Evolutionary conservation across 208 protist species (phyloP).

Genomic region (Blastocrithidia nonstop): DNA sequence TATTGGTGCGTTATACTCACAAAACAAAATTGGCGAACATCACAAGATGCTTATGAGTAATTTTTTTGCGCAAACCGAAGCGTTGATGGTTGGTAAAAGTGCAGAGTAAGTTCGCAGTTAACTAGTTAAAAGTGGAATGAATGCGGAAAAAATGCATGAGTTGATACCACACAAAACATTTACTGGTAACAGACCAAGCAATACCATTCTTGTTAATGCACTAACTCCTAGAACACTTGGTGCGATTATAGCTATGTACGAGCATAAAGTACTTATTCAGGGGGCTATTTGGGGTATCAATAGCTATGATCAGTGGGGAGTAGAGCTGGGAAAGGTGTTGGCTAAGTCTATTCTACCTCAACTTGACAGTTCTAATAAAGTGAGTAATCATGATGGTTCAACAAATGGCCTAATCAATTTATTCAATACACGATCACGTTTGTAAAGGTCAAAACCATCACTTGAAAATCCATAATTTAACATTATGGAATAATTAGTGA

Average conservation of each 20-base stretch:
- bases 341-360: conserved; percentile 93
- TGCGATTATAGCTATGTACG: conserved; percentile 94
- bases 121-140: conserved; percentile 29
- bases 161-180: conserved; percentile 82
- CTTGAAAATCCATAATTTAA: conserved; percentile 1
- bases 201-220: conserved; percentile 90
- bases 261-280: conserved; percentile 96
- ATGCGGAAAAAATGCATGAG: conserved; percentile 32
- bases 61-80: conserved; percentile 96
- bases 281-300: conserved; percentile 96
- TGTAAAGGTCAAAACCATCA: conserved; percentile 27
- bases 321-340: conserved; percentile 95
- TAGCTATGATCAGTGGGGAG: conserved; percentile 95
- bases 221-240: conserved; percentile 88
- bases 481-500: no score
- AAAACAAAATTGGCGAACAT: conserved; percentile 89
- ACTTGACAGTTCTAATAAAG: conserved; percentile 37
- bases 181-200: conserved; percentile 90
- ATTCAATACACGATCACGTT: conserved; percentile 62
- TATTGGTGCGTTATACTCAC: conserved; percentile 80
- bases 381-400: conserved; percentile 81
- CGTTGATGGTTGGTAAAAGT: conserved; percentile 93
- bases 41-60: conserved; percentile 93
- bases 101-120: conserved; percentile 68
- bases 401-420: conserved; percentile 93